phyloP scores from a whole-genome alignment of 805 yeast species.

The Schizosaccharomyces octosporus region DNA sequence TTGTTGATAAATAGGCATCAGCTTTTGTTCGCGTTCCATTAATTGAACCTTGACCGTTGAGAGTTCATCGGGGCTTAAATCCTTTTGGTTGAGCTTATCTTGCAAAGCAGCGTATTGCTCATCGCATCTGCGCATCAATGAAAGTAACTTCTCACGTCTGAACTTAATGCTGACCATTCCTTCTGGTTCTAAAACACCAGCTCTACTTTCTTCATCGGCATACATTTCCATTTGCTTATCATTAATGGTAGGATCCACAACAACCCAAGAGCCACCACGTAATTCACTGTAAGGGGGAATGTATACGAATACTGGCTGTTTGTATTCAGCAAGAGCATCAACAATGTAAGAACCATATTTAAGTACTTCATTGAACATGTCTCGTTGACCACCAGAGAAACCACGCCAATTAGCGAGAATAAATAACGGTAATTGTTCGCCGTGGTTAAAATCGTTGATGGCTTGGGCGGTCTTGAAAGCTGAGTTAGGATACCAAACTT shows the following conservation, averaged over 20 bases:
- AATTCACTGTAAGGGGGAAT: slow-evolving; percentile 96
- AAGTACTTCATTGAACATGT: slow-evolving; percentile 94
- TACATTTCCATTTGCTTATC: slow-evolving; percentile 97
- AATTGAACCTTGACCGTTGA: slow-evolving; percentile 39
- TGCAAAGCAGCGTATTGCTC: slow-evolving; percentile 43
- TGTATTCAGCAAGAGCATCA: slow-evolving; percentile 84
- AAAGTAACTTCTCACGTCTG: slow-evolving; percentile 72
- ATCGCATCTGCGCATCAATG: slow-evolving; percentile 84
- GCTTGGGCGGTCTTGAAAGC: slow-evolving; percentile 99
- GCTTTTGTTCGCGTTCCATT: slow-evolving; percentile 48
- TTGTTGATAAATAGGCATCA: slow-evolving; percentile 77
- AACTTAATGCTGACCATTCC: slow-evolving; percentile 98
- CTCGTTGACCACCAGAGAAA: slow-evolving; percentile 98
- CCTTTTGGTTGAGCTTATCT: slow-evolving; percentile 25
- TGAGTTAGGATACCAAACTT: slow-evolving; percentile 98
- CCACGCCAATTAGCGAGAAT: slow-evolving; percentile 99
- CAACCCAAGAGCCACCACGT: slow-evolving; percentile 99
- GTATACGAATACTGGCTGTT: slow-evolving; percentile 89
- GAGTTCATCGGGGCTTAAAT: slow-evolving; percentile 36
- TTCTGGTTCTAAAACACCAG: slow-evolving; percentile 95
- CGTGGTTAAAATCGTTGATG: slow-evolving; percentile 85
- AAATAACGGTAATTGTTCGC: slow-evolving; percentile 94
- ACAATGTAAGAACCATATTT: slow-evolving; percentile 93
- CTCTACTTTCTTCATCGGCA: slow-evolving; percentile 86
- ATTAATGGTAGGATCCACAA: slow-evolving; percentile 94